Percentiles rank a stretch among this genome's conserved stretches.
These are phyloP conservation scores for Lycium ferocissimum DNA, from an alignment of 257 asterid genomes.

Conservation along the genomic window DNA sequence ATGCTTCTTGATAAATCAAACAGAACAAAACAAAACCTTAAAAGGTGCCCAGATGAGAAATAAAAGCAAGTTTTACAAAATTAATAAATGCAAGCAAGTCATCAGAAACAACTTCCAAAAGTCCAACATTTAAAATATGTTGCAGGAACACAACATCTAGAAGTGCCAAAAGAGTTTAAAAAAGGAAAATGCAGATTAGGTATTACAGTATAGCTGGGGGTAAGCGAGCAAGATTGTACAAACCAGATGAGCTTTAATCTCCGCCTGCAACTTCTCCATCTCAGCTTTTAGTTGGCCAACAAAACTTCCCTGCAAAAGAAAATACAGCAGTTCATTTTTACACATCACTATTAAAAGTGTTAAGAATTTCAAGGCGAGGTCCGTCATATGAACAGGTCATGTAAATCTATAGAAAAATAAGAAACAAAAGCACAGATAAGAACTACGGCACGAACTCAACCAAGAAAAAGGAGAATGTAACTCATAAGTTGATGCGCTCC, in stretches of 20 bases:
- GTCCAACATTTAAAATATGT: background rate
- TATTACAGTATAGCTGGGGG: background rate
- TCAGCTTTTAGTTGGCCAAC: conserved; percentile 81
- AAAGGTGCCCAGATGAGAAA: conserved; percentile 15
- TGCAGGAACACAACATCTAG: conserved; percentile 9
- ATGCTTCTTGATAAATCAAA: conserved; percentile 2
- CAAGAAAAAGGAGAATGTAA: conserved; percentile 11
- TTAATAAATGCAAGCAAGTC: conserved; percentile 9
- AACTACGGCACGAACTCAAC: background rate
- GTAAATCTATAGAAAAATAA: background rate
- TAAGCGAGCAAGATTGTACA: conserved; percentile 38
- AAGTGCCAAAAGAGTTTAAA: conserved; percentile 1
- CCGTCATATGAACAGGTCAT: background rate
- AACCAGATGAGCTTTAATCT: conserved; percentile 82
- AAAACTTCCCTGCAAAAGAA: conserved; percentile 66
- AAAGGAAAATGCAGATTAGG: conserved; percentile 16
- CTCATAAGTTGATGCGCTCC: conserved; percentile 1
- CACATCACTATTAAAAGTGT: conserved; percentile 32
- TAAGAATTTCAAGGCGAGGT: background rate
- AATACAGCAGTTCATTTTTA: conserved; percentile 33
- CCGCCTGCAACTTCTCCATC: conserved; percentile 77
- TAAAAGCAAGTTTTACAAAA: background rate
- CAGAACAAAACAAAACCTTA: conserved; percentile 1
- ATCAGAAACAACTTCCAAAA: conserved; percentile 13
- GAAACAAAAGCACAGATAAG: background rate